These are phyloP conservation scores for Neurospora cerealis DNA, from an alignment of 495 filamentous ascomycete species.

Conservation along the genomic window DNA sequence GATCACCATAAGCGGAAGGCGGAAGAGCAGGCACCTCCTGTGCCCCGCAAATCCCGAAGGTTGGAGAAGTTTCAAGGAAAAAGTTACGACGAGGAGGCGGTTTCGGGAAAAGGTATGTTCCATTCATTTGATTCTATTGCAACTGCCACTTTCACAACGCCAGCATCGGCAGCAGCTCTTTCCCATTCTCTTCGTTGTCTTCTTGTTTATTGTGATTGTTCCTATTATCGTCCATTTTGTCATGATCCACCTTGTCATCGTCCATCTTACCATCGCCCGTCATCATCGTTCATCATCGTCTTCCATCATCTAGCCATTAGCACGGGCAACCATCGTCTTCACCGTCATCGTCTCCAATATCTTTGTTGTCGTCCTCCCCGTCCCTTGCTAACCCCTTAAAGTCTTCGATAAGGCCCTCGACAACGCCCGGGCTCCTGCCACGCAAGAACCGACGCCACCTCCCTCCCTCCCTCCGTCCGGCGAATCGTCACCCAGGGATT, in stretches of 20 bases:
- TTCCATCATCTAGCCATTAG: not conserved
- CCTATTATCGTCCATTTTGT: not conserved
- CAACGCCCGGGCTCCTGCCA: no score
- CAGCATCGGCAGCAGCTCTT: not conserved
- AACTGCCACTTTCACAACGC: not conserved
- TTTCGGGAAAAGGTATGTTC: not conserved
- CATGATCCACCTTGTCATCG: not conserved
- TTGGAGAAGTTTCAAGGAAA: no score
- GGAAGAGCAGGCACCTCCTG: not conserved
- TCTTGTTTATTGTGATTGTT: not conserved
- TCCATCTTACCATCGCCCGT: no score
- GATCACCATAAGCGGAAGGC: not conserved
- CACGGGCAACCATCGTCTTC: not conserved
- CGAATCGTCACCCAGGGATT: not conserved
- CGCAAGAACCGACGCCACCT: not conserved
- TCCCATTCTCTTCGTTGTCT: not conserved
- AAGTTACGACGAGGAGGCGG: not conserved
- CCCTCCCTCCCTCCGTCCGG: not conserved
- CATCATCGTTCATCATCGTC: not conserved
- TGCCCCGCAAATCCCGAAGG: not conserved
- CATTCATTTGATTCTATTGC: not conserved
- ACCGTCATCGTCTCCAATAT: not conserved
- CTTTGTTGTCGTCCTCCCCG: not conserved
- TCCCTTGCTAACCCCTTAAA: not conserved
- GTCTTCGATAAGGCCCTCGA: not conserved